Evolutionary conservation across 2,329 filamentous ascomycete genomes (phyloP).

Genomic region (Microsporum ferrugineum): DNA sequence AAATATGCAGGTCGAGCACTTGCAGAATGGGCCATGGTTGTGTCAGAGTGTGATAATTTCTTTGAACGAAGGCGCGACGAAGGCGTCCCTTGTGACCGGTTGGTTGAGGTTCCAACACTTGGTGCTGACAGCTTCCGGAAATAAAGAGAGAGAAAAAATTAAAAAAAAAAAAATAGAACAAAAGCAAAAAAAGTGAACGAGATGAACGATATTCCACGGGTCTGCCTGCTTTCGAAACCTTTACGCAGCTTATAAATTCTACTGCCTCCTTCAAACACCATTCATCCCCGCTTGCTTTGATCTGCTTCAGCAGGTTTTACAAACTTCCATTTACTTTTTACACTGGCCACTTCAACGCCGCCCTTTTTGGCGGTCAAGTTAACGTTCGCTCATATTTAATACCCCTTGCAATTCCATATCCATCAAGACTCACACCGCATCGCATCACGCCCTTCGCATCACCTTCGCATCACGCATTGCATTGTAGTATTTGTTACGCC

Average conservation of each 20-base stretch:
- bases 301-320: not conserved
- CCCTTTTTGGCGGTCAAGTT: not conserved
- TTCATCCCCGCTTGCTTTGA: not conserved
- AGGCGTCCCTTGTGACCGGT: slow-evolving; percentile 46
- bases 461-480: not conserved
- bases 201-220: not conserved
- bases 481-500: not conserved
- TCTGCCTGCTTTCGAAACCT: not conserved
- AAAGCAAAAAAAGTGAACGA: not conserved
- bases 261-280: not conserved
- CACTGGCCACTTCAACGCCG: not conserved
- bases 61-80: slow-evolving; percentile 51
- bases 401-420: not conserved
- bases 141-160: not conserved
- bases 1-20: slow-evolving; percentile 53
- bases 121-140: slow-evolving; percentile 51
- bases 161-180: not conserved
- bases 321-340: not conserved
- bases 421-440: not conserved
- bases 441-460: not conserved
- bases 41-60: slow-evolving; percentile 53
- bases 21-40: slow-evolving; percentile 52
- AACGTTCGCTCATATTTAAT: not conserved
- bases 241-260: not conserved
- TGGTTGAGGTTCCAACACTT: slow-evolving; percentile 51